Evolutionary conservation across 202 grass and related monocot genomes (phyloP), one percentile per base, ranked within the genome.

Genomic region (Brachypodium distachyon): DNA sequence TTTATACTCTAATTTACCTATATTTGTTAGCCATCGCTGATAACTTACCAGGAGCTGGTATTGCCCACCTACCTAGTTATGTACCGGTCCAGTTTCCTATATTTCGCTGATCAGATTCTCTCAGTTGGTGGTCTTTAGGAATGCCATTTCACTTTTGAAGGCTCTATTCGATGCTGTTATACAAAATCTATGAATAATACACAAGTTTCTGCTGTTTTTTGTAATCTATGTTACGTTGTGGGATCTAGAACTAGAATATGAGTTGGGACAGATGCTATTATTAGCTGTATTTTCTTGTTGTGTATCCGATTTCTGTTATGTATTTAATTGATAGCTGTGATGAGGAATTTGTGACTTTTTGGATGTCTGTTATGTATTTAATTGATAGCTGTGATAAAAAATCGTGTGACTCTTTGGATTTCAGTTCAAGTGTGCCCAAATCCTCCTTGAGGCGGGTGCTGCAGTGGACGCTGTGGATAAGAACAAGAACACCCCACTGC

Each of bases 401-500:
- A 18, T 58, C 18, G 16, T 6, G 4, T 81, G 17, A 32, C 16
- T 48, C n/a, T 63, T 49, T 80, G 26, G 23, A 26, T 88, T 87
- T 81, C 78, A 97, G 94, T 88, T 92, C 78, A 87, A 84, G 46
- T 97, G 91, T 67, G 87, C 88, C n/a, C 43, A 88, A 60, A 75
- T 97, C 62, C 89, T 97, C 47, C 88, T 97, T 40, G 91, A 90
- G 53, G 86, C 83, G 1, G 89, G 91, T 60, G 91, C 94, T 42
- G 76, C 78, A 12, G 94, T 91, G 64, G 82, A 97, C 49, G 91
- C 82, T 49, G 55, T 94, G 79, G 94, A 97, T 76, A 97, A 89
- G 82, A 97, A 97, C 47, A 92, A 97, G 78, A 97, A 94, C 75
- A 97, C 94, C 21, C 91, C 94, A 0, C 76, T 97, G 79, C 94